Evolutionary conservation across 441 rosid genomes (phyloP), one percentile per base, ranked within the genome.

Genomic region (Erysimum pusillum): DNA sequence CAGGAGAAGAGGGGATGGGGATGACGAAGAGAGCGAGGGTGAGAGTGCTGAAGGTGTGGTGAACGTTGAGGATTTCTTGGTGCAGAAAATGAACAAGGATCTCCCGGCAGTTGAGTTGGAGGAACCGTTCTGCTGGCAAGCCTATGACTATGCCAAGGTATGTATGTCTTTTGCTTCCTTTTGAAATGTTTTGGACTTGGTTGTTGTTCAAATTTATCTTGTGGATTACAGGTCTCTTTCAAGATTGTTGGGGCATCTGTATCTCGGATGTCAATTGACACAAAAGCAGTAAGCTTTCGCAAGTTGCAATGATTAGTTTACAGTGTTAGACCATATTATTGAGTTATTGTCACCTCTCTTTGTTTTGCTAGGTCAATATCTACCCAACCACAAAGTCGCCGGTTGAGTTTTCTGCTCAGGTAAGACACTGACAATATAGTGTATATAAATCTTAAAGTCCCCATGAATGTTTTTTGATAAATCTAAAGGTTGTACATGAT

Each of bases 121-220:
- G 85, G 98, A 95, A 85, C 98, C 99, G 6, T 91, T 91, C 78
- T 91, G 93, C 82, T 95, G 99, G 97, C 93, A 87, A 71, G 99
- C 98, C 18, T 95, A 93, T 84, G 85, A 86, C 81, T 93, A 89
- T 76, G 98, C 99, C 25, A 95, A 91, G 83, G 91, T 91, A 85
- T 69, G 62, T 38, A 14, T 57, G 60, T 41, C n/a, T 72, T 62
- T 75, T 69, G 34, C 77, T 35, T 65, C 67, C 69, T 61, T 82
- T 45, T 12, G 66, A 4, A 54, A 58, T 52, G 7, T 65, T 48
- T 22, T 45, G 41, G 64, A 58, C 71, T 44, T 51, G 49, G 31
- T 44, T 57, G 9, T 65, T 60, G 14, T 54, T 35, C 12, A 54
- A 20, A 42, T 51, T 0, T 80, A 20, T 32, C 11, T 61, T 74